Evolutionary conservation across 139 green algal genomes (phyloP).

Genomic region (Tetraselmis striata): DNA sequence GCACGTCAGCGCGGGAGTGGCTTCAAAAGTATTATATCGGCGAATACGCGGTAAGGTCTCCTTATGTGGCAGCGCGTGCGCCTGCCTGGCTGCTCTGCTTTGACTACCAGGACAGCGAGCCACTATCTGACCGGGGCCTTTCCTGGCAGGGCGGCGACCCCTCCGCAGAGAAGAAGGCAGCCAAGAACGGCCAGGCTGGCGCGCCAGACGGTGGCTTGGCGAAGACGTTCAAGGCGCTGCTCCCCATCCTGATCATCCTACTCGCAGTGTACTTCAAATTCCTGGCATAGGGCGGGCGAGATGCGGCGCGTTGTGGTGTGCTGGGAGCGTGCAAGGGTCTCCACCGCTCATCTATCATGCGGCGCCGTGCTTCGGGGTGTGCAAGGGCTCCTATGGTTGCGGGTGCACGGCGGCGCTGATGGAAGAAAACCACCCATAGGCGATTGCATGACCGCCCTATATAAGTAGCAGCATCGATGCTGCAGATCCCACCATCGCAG

Average conservation of each 20-base stretch:
- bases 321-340: background rate
- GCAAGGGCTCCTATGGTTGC: background rate
- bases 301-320: background rate
- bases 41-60: constrained; percentile 27
- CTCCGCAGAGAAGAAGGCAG: constrained; percentile 5
- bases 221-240: constrained; percentile 4
- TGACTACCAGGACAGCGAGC: no score
- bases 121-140: no score
- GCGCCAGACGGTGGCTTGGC: background rate
- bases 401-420: background rate
- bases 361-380: background rate
- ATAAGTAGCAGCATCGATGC: no score
- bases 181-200: background rate
- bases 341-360: background rate
- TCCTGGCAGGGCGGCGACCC: constrained; percentile 11
- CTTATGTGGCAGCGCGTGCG: background rate
- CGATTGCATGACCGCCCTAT: background rate
- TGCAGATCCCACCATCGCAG: no score
- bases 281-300: background rate
- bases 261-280: background rate
- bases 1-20: constrained; percentile 30
- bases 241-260: background rate
- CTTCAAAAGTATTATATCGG: constrained; percentile 47
- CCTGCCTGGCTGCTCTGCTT: background rate
- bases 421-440: background rate